phyloP scores from a whole-genome alignment of 208 protist species.

The Zelonia costaricensis region DNA sequence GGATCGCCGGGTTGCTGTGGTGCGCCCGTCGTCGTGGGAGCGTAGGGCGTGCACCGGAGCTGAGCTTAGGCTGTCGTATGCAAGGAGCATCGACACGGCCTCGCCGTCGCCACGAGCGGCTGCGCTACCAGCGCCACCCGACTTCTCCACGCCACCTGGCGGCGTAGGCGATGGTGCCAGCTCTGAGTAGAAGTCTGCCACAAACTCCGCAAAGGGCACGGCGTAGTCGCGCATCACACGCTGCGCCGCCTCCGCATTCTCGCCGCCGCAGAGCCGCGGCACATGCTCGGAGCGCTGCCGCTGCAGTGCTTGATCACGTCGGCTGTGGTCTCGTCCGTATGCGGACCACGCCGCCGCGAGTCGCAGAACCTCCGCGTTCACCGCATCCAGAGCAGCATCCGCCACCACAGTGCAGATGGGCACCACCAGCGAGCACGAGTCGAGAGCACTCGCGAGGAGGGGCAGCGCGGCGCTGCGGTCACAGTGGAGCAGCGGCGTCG shows the following conservation, averaged over 20 bases:
- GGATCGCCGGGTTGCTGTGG: too few relatives aligned
- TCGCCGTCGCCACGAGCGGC: too few relatives aligned
- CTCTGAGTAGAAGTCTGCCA: background rate
- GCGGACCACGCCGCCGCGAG: constrained; percentile 25
- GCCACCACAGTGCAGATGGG: constrained; percentile 42
- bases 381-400: constrained; percentile 13
- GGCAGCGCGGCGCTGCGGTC: constrained; percentile 18
- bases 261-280: background rate
- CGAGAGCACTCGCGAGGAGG: constrained; percentile 6
- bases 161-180: background rate
- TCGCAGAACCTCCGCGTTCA: constrained; percentile 31
- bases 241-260: constrained; percentile 28
- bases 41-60: too few relatives aligned
- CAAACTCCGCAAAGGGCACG: constrained; percentile 11
- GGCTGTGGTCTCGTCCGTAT: constrained; percentile 36
- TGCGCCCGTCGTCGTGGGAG: too few relatives aligned
- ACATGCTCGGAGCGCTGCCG: background rate
- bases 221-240: constrained; percentile 27
- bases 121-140: too few relatives aligned
- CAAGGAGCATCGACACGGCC: too few relatives aligned
- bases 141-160: background rate
- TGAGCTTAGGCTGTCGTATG: too few relatives aligned
- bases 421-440: constrained; percentile 23
- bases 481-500: background rate
- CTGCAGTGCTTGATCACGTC: background rate